Conservation (phyloP, 2,329 filamentous ascomycete genomes). For the Apiospora sp. region DNA sequence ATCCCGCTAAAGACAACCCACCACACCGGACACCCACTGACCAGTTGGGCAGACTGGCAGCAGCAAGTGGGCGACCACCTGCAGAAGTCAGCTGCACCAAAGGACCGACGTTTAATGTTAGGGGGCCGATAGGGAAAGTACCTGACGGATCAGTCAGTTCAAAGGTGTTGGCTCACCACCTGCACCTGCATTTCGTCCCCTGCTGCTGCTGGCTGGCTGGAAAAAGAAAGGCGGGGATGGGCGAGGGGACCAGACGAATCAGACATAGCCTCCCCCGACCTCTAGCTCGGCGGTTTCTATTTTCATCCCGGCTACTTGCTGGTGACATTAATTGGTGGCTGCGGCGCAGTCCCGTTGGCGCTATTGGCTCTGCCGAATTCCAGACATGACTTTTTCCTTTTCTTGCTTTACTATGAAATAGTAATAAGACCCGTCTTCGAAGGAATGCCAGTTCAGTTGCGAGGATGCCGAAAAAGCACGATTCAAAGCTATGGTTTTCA, state of each 20-base stretch:
- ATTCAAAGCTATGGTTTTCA: not conserved
- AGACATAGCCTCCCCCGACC: slow-evolving; percentile 10
- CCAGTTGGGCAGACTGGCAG: not conserved
- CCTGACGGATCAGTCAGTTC: not conserved
- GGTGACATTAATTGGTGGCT: not conserved
- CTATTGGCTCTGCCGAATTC: slow-evolving; percentile 1
- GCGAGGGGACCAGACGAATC: not conserved
- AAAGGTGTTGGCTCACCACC: not conserved
- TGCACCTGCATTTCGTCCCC: not conserved
- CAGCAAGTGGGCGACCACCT: not conserved
- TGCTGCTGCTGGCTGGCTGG: not conserved
- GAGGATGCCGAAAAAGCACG: not conserved
- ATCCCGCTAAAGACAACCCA: not conserved
- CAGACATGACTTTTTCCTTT: not conserved
- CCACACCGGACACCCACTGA: not conserved
- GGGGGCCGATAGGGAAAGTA: not conserved
- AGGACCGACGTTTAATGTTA: not conserved
- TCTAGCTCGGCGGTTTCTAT: slow-evolving; percentile 14
- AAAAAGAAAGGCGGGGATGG: not conserved
- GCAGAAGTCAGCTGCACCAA: not conserved
- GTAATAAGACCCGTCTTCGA: not conserved
- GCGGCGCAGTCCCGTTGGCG: not conserved
- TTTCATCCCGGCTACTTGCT: not conserved
- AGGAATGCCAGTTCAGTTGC: not conserved
- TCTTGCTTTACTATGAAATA: not conserved